Base-by-base conservation (phyloP, 2,329 filamentous ascomycete genomes). In the Arthrobotrys conoides region DNA sequence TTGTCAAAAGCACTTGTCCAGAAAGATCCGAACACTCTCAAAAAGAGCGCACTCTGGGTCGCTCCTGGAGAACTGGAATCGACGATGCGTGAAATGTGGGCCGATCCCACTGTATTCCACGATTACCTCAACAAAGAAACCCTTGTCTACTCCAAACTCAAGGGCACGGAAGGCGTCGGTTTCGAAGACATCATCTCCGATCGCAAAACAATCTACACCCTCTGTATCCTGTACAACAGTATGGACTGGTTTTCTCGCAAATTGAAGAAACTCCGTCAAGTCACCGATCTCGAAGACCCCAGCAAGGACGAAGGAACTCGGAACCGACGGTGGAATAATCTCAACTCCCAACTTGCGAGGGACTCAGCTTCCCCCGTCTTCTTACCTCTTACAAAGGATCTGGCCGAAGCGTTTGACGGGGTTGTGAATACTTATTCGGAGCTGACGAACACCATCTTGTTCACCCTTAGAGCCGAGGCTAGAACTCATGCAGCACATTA, bases 241-340 rank as follows among this genome's bases (percentile, higher is more conserved):
- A 97, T 98, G 93, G 96, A 96, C 87, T 99, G 96, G 96, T 89
- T 99, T 41, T 91, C 92, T 20, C 91, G 91, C 81, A 96, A 95
- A 85, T 90, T 97, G 49, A 86, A 88, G n/a, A 88, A 92, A 72
- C 87, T 99, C 67, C 90, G 96, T 49, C 91, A 95, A 83, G 93
- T 97, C 82, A 95, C 84, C 65, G 84, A 84, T 30, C 64, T 80
- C 22, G 80, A 81, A 68, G 81, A 80, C 63, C 81, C 81, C 30
- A 80, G 77, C 27, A 80, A 73, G 38, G 72, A 73, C n/a, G 78
- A 72, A 61, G 36, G 66, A 44, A 72, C 46, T 18, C 57, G 59
- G 27, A 77, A 24, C n/a, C 61, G 81, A 22, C 73, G 81, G 22
- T 82, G 82, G 44, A 87, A 85, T 38, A 82, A 89, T 76, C 75